Percentiles rank a stretch among this genome's conserved stretches.
Conservation (phyloP, 257 asterid species). For the Solanum neorickii region DNA sequence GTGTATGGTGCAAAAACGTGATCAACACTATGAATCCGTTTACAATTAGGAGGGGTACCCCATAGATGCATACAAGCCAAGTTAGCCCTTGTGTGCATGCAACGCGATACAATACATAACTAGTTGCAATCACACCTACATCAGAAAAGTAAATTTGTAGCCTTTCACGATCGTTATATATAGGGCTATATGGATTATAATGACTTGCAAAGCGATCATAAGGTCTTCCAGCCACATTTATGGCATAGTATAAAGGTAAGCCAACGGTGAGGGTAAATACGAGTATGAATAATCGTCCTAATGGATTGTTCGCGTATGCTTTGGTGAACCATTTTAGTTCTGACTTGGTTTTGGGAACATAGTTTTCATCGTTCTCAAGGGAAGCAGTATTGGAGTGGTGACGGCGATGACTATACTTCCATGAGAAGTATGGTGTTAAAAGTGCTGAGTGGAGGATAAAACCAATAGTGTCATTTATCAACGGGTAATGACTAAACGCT, state of each 20-base stretch:
- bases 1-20: neutral
- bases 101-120: slow-evolving; percentile 10
- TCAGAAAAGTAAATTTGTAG: slow-evolving; percentile 44
- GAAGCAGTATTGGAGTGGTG: neutral
- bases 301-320: neutral
- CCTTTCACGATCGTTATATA: slow-evolving; percentile 46
- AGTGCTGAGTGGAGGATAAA: neutral
- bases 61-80: slow-evolving; percentile 34
- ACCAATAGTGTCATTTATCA: neutral
- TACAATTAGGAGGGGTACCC: neutral
- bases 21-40: neutral
- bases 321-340: neutral
- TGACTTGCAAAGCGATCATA: slow-evolving; percentile 50
- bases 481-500: neutral
- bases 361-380: neutral
- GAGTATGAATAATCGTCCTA: neutral
- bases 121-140: slow-evolving; percentile 21
- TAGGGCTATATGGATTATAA: slow-evolving; percentile 40
- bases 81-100: slow-evolving; percentile 27
- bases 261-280: neutral
- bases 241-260: neutral
- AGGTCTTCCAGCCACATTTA: neutral
- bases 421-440: neutral
- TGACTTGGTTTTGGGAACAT: neutral
- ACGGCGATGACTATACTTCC: neutral